Evolutionary conservation across 208 protist species (phyloP).

Genomic region (Crithidia brevicula): DNA sequence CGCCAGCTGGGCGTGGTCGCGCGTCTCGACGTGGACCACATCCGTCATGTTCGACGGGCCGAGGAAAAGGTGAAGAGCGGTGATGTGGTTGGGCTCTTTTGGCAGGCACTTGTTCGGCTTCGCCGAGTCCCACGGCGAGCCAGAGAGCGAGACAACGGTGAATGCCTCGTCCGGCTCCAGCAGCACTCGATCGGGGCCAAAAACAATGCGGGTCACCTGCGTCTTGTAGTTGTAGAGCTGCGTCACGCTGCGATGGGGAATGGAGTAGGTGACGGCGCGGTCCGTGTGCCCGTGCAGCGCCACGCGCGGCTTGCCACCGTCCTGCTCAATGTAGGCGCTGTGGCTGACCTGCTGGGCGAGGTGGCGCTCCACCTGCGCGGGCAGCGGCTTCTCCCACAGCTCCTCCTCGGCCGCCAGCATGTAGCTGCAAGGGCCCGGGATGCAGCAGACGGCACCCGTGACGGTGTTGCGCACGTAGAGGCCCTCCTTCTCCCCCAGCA

Average conservation of each 20-base stretch:
- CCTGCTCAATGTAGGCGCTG: slow-evolving; percentile 46
- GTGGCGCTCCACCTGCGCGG: slow-evolving; percentile 53
- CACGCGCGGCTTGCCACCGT: slow-evolving; percentile 3
- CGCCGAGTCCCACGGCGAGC: slow-evolving; percentile 85
- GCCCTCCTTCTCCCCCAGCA: slow-evolving; percentile 74
- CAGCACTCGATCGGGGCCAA: slow-evolving; percentile 80
- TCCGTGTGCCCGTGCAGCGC: slow-evolving; percentile 33
- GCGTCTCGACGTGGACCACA: slow-evolving; percentile 91
- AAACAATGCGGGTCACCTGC: slow-evolving; percentile 83
- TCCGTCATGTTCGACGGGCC: slow-evolving; percentile 96
- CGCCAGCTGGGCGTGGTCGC: slow-evolving; percentile 86
- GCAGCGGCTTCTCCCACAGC: slow-evolving; percentile 83
- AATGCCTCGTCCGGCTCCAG: slow-evolving; percentile 89
- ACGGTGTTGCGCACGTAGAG: slow-evolving; percentile 81
- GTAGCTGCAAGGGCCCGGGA: slow-evolving; percentile 75
- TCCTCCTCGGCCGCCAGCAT: slow-evolving; percentile 82
- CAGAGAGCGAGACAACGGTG: slow-evolving; percentile 87
- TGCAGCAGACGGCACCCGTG: slow-evolving; percentile 70
- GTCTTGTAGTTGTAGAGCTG: slow-evolving; percentile 96
- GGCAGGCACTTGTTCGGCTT: slow-evolving; percentile 76
- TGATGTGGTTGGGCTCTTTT: slow-evolving; percentile 72
- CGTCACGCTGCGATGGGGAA: slow-evolving; percentile 94
- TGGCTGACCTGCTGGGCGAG: slow-evolving; percentile 44
- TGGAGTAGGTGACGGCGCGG: slow-evolving; percentile 91
- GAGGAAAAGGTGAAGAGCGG: slow-evolving; percentile 84